phyloP scores from a whole-genome alignment of 495 filamentous ascomycete genomes.

The Collariella sp. region DNA sequence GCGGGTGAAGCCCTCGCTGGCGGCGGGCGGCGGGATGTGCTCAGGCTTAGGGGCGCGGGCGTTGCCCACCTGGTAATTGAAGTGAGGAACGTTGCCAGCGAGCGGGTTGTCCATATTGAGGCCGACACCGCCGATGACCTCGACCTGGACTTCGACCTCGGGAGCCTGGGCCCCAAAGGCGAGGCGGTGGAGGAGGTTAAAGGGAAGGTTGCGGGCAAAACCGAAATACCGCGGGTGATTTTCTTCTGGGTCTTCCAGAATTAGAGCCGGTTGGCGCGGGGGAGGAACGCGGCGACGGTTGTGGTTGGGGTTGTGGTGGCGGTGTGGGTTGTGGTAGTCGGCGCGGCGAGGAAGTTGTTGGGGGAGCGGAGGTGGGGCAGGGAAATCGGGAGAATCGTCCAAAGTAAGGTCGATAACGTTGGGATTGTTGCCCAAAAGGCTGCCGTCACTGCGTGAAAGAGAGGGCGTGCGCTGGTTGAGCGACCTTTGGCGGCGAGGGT shows the following conservation, averaged over 20 bases:
- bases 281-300: not conserved
- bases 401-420: conserved; percentile 35
- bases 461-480: conserved; percentile 30
- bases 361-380: not conserved
- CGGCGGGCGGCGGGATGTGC: conserved; percentile 28
- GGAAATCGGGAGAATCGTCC: conserved; percentile 19
- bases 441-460: conserved; percentile 35
- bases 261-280: not conserved
- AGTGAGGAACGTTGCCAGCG: conserved; percentile 19
- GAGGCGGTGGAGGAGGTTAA: conserved; percentile 1
- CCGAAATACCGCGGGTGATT: not conserved
- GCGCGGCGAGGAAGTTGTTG: conserved; percentile 1
- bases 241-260: not conserved
- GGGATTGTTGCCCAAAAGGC: conserved; percentile 24
- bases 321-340: not conserved
- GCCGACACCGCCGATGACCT: conserved; percentile 7
- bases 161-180: not conserved
- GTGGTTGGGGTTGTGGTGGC: not conserved
- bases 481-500: conserved; percentile 26
- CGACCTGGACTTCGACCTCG: conserved; percentile 13
- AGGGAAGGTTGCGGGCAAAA: not conserved
- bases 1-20: conserved; percentile 36
- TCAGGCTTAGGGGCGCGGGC: conserved; percentile 21
- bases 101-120: conserved; percentile 21
- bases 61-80: conserved; percentile 26